Conservation (phyloP, 2,329 filamentous ascomycete species). For the Colletotrichum ledebouriae region DNA sequence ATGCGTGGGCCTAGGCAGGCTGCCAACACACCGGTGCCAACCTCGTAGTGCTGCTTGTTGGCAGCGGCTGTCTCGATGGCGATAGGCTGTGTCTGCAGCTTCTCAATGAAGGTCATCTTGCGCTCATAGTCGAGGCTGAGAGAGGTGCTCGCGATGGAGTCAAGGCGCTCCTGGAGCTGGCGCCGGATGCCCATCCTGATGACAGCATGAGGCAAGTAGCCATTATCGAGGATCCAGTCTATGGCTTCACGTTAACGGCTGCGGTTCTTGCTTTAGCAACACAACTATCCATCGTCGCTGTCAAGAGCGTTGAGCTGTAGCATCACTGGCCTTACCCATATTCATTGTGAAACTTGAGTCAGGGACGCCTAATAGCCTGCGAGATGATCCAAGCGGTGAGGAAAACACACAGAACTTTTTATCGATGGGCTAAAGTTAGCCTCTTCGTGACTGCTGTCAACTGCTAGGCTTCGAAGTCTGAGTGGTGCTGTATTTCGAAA, state of each 20-base stretch:
- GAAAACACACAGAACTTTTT: no score
- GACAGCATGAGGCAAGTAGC: slow-evolving; percentile 73
- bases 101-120: slow-evolving; percentile 74
- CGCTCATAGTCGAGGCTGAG: slow-evolving; percentile 65
- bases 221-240: slow-evolving; percentile 74
- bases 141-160: slow-evolving; percentile 66
- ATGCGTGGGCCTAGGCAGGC: slow-evolving; percentile 75
- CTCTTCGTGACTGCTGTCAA: not conserved
- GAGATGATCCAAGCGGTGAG: not conserved
- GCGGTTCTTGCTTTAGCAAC: not conserved
- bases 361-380: not conserved
- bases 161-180: slow-evolving; percentile 73
- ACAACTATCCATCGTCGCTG: not conserved
- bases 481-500: slow-evolving; percentile 12
- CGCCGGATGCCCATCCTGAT: slow-evolving; percentile 75
- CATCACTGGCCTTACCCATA: slow-evolving; percentile 25
- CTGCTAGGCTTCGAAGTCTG: no score
- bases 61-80: slow-evolving; percentile 76
- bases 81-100: slow-evolving; percentile 72
- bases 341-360: slow-evolving; percentile 15
- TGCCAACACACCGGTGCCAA: slow-evolving; percentile 73
- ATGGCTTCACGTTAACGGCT: slow-evolving; percentile 18
- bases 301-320: no score
- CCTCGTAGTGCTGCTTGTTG: slow-evolving; percentile 80
- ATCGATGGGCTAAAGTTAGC: not conserved